These are phyloP conservation scores for Arbutus unedo DNA, from an alignment of 148 eudicot species.

Conservation along the genomic window DNA sequence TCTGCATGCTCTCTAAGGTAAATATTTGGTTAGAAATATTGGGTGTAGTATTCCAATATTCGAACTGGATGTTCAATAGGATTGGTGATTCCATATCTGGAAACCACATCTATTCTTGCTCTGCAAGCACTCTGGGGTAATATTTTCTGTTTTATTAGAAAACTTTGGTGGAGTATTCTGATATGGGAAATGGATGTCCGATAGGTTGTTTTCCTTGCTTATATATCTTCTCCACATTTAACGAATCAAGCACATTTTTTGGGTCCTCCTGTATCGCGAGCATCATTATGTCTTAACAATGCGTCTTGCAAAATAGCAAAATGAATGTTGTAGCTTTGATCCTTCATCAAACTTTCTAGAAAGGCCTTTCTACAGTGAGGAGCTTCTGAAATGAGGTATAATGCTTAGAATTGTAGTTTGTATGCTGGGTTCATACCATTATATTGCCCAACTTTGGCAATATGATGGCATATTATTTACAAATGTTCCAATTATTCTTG, in stretches of 20 bases:
- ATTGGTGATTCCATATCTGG: slow-evolving; percentile 68
- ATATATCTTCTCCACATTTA: background rate
- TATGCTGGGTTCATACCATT: background rate
- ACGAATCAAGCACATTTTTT: too few relatives aligned
- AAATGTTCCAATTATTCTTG: background rate
- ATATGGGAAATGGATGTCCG: background rate
- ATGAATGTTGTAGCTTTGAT: background rate
- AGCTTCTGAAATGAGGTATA: background rate
- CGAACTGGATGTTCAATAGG: background rate
- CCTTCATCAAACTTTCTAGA: background rate
- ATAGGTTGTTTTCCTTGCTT: background rate
- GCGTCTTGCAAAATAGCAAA: background rate
- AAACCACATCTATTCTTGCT: slow-evolving; percentile 60
- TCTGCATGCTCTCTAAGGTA: slow-evolving; percentile 63
- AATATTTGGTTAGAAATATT: background rate
- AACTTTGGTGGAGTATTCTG: background rate
- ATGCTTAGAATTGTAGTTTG: background rate
- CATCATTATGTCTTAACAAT: background rate
- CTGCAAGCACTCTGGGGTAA: slow-evolving; percentile 57
- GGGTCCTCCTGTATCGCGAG: background rate
- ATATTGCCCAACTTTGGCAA: background rate
- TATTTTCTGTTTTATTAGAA: background rate
- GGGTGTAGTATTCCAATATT: background rate
- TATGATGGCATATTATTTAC: background rate
- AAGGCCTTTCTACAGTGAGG: background rate